A percentile compares a stretch with the other conserved stretches of the same genome.
Evolutionary conservation across 2,329 filamentous ascomycete species (phyloP).

Genomic region (Pseudogymnoascus sp.): DNA sequence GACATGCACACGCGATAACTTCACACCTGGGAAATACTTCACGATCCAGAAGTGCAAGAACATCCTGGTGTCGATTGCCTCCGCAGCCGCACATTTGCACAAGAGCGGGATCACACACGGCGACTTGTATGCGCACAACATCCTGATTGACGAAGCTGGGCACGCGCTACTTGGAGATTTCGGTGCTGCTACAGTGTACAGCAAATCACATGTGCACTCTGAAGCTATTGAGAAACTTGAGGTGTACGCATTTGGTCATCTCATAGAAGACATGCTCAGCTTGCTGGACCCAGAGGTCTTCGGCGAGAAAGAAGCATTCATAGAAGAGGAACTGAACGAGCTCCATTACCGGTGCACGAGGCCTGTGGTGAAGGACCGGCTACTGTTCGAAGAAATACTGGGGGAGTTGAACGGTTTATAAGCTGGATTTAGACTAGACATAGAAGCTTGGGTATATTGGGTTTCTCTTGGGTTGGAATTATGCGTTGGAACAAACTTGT

Average conservation of each 20-base stretch:
- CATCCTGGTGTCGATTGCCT: constrained; percentile 35
- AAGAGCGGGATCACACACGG: constrained; percentile 36
- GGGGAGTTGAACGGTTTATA: constrained; percentile 17
- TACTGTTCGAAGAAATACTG: constrained; percentile 21
- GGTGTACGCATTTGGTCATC: constrained; percentile 38
- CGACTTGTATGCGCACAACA: constrained; percentile 40
- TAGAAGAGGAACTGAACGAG: constrained; percentile 21
- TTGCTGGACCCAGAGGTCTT: constrained; percentile 11
- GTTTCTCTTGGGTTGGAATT: background rate
- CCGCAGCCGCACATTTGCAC: constrained; percentile 37
- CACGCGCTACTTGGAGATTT: constrained; percentile 41
- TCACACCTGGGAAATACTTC: constrained; percentile 26
- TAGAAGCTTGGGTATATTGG: background rate
- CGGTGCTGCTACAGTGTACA: constrained; percentile 39
- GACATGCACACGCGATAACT: constrained; percentile 38
- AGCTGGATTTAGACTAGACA: constrained; percentile 8
- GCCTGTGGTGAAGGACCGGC: constrained; percentile 22
- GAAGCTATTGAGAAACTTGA: constrained; percentile 35
- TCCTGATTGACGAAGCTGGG: constrained; percentile 32
- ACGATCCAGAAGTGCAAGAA: constrained; percentile 25
- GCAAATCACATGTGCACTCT: constrained; percentile 17
- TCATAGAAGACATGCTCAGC: constrained; percentile 37
- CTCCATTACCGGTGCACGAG: constrained; percentile 25
- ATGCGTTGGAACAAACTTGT: background rate
- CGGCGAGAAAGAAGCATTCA: constrained; percentile 22